Evolutionary conservation across 2,329 filamentous ascomycete genomes (phyloP), one percentile per base, ranked within the genome.

Genomic region (Neofusicoccum kwambonambiense): DNA sequence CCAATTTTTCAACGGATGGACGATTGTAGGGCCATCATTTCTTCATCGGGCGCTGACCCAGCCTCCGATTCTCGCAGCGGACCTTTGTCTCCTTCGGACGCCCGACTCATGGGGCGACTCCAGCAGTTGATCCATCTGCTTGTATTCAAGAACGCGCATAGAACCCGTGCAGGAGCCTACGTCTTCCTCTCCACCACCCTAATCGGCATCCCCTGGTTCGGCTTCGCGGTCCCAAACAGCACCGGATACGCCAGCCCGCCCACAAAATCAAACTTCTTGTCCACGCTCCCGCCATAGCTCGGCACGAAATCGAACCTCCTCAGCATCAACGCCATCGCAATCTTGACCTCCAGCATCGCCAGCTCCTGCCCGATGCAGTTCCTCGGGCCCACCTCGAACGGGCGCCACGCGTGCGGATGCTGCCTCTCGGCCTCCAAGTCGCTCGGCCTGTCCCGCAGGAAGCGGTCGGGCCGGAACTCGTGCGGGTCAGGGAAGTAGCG

Each of bases 381-480:
- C 3, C 78, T 67, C 1, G 74, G 73, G 0, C 79, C 80, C 4
- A 71, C 66, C 42, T 80, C 77, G 63, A 82, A 82, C 0, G 78
- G 72, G 7, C 75, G 69, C 67, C 68, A 80, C 8, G 72, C 74
- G 1, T 64, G 51, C 19, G 56, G 41, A 35, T 60, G 41, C 22
- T 6, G 17, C 4, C 62, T 34, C 39, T 65, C 67, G 11, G 67
- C 65, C 42, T 54, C 27, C 50, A 68, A 64, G 4, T 62, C 56
- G 9, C 42, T 22, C 12, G 65, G 57, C 13, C 49, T 45, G 7
- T 54, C 50, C 39, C 49, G 58, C 41, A 52, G 54, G 41, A 41
- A 66, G 39, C 60, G 51, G 49, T 62, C 64, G 13, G 54, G 62
- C n/a, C 19, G 44, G 58, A 54, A 66, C 15, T 15, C 31, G 42